These are phyloP conservation scores for Linnemannia zychae DNA, from an alignment of 192 early-diverging fungal genomes.

Conservation along the genomic window DNA sequence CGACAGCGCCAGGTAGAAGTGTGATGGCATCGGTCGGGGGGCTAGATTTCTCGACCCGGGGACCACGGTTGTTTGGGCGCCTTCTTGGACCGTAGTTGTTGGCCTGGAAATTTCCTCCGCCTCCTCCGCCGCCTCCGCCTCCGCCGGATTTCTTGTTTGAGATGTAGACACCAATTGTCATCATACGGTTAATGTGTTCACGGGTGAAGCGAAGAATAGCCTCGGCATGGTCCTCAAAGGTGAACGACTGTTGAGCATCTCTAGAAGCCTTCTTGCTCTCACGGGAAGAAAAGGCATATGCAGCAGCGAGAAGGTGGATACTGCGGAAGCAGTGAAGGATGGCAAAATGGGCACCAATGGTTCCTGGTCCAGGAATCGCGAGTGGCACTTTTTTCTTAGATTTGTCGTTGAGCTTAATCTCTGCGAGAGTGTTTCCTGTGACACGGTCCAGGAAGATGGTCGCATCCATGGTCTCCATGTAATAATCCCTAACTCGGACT, in stretches of 20 bases:
- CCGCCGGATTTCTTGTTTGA: neutral
- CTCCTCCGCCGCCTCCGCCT: neutral
- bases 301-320: slow-evolving; percentile 40
- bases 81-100: neutral
- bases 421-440: slow-evolving; percentile 24
- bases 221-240: slow-evolving; percentile 47
- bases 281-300: slow-evolving; percentile 22
- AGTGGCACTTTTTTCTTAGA: slow-evolving; percentile 14
- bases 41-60: neutral
- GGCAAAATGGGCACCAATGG: slow-evolving; percentile 37
- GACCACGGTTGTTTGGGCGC: neutral
- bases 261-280: slow-evolving; percentile 29
- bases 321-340: slow-evolving; percentile 45
- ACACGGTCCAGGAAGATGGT: slow-evolving; percentile 19
- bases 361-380: slow-evolving; percentile 35
- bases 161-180: slow-evolving; percentile 27
- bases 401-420: slow-evolving; percentile 48
- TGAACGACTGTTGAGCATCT: slow-evolving; percentile 19
- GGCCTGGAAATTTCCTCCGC: neutral
- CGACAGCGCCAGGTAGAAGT: neutral
- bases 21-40: neutral
- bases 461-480: slow-evolving; percentile 19
- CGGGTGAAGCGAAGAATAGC: slow-evolving; percentile 49
- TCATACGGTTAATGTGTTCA: slow-evolving; percentile 54
- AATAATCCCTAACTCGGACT: slow-evolving; percentile 36